Evolutionary conservation across 163 green algal genomes (phyloP), one percentile per base, ranked within the genome.

Genomic region (Chlorella variabilis): DNA sequence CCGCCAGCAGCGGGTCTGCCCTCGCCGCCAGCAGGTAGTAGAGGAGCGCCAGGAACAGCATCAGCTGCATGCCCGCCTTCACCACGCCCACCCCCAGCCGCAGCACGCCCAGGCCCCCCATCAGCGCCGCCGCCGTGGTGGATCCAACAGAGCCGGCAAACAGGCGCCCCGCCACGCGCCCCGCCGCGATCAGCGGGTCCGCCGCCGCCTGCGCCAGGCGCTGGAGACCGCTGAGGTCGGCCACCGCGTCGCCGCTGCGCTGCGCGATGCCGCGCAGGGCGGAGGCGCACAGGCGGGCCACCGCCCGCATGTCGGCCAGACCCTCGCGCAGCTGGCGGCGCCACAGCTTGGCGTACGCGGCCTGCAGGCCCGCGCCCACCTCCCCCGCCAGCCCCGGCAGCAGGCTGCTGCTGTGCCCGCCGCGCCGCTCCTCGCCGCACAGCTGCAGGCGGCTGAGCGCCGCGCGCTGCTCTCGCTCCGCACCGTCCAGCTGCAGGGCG

Each of bases 1-100:
- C 80, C 13, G 80, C 62, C 36, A 84, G 71, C 39, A 94, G 68
- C n/a, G 91, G 90, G 75, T 94, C 91, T 4, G 67, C 67, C 18
- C 85, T 66, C 15, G 90, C 83, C 4, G 87, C 87, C 49, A 94
- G 82, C 78, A 94, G 87, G 38, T 87, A 88, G 83, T 90, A 94
- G 38, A 94, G 85, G 78, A 94, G 78, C 4, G 84, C 77, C 11
- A 86, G 59, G 77, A 91, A 93, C 11, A 92, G 70, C 29, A 54
- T 83, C 13, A 78, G 83, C 83, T 94, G 91, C 45, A 94, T 81
- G n/a, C 81, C 84, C 31, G 86, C 79, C 75, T 92, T 87, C 27
- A 90, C 76, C 21, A 94, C 71, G 9, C 90, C 90, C 67, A 92
- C 27, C 58, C 90, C 90, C 18, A 94, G 81, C 51, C 88, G 78